phyloP scores from a whole-genome alignment of 352 stramenopile genomes.

The Pythium diclinum region DNA sequence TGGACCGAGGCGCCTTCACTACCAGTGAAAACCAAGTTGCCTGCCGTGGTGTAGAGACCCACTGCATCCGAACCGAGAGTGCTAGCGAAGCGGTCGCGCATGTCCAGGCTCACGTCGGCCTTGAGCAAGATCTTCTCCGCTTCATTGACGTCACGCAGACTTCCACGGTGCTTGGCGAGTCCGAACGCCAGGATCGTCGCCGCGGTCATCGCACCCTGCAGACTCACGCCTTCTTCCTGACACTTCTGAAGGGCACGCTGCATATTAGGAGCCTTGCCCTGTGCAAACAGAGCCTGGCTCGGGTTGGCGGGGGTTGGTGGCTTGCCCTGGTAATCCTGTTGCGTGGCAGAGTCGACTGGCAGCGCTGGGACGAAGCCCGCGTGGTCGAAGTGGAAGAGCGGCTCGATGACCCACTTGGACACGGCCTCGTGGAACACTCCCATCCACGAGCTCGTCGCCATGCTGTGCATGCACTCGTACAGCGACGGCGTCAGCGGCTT shows the following conservation, averaged over 20 bases:
- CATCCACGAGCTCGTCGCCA: constrained; percentile 39
- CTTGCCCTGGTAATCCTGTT: constrained; percentile 40
- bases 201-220: constrained; percentile 46
- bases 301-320: constrained; percentile 34
- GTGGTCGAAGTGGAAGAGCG: constrained; percentile 58
- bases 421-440: constrained; percentile 51
- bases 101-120: constrained; percentile 46
- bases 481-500: constrained; percentile 42
- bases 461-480: constrained; percentile 55
- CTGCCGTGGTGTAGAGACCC: constrained; percentile 44
- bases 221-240: constrained; percentile 35
- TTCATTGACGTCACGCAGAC: constrained; percentile 14
- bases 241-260: constrained; percentile 35
- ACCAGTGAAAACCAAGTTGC: constrained; percentile 47
- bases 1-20: constrained; percentile 41
- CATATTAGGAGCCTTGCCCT: constrained; percentile 44
- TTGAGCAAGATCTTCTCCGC: constrained; percentile 27
- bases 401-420: constrained; percentile 62
- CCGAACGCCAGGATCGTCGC: constrained; percentile 46
- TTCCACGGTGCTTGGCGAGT: constrained; percentile 33
- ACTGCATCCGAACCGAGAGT: constrained; percentile 29
- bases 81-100: constrained; percentile 32
- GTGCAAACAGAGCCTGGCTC: constrained; percentile 47
- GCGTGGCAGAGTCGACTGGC: constrained; percentile 33
- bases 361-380: constrained; percentile 42